phyloP scores from a whole-genome alignment of 768 basidiomycete species.

The Sarcodon aspratus region DNA sequence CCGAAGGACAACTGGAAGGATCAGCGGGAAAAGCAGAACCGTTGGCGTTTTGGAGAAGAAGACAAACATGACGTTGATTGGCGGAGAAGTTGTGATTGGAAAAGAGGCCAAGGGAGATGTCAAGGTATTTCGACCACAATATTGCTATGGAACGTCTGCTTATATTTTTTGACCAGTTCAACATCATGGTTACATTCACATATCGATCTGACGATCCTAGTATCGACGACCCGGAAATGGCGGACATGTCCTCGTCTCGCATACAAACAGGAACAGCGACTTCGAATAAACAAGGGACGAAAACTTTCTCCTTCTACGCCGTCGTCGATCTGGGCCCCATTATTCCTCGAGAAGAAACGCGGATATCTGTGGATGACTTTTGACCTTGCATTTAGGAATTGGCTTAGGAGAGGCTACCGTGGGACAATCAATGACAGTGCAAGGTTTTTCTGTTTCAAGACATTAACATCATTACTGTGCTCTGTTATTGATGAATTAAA shows the following conservation, averaged over 20 bases:
- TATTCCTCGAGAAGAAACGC: constrained; percentile 42
- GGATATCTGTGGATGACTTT: constrained; percentile 8
- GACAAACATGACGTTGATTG: constrained; percentile 82
- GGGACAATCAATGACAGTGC: not conserved
- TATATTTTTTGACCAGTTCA: constrained; percentile 62
- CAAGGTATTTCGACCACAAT: constrained; percentile 36
- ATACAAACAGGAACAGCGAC: constrained; percentile 21
- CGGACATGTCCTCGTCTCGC: constrained; percentile 23
- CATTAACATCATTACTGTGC: no score
- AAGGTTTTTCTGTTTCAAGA: not conserved
- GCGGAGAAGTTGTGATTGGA: constrained; percentile 79
- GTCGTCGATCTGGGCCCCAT: constrained; percentile 72
- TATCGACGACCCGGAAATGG: constrained; percentile 43
- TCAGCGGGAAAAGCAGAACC: constrained; percentile 36
- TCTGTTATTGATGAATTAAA: no score
- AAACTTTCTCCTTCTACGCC: constrained; percentile 86
- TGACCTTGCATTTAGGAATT: not conserved
- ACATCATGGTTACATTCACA: constrained; percentile 88
- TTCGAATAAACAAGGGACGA: constrained; percentile 50
- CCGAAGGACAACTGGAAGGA: constrained; percentile 17
- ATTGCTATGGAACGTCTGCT: not conserved
- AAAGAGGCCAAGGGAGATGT: constrained; percentile 69
- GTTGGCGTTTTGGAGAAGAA: constrained; percentile 82
- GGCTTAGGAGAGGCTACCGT: not conserved
- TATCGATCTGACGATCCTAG: constrained; percentile 85